Evolutionary conservation across 768 basidiomycete genomes (phyloP), one percentile per base, ranked within the genome.

Genomic region (Leucocoprinus leucothites): DNA sequence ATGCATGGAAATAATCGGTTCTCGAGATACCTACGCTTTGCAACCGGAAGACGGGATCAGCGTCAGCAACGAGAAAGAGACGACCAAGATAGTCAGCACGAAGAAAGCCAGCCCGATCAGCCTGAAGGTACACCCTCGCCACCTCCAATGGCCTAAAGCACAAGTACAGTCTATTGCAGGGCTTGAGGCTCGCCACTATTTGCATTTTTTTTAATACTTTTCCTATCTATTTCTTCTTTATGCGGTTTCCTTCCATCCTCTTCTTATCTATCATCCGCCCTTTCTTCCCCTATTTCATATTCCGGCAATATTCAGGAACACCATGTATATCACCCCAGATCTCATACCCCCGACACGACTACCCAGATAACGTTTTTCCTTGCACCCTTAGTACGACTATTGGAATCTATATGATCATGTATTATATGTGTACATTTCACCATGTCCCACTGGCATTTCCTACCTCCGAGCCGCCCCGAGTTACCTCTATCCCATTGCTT

Each of bases 1-100:
- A 13, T 35, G 41, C 36, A 22, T 36, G 43, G 48, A 34, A 49
- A 21, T 16, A 59, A 57, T 26, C 74, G 82, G 31, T 82, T 85
- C 61, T 84, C 83, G 40, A 74, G 80, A 38, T 84, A 84, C 63
- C 64, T 85, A 48, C 77, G 79, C 19, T 81, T 80, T 62, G 81
- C 80, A 14, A 74, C 71, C 53, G 72, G 72, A 36, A 67, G 69
- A 45, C 69, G 64, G 44, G 60, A 60, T 53, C 64, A 61, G 43
- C 64, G 62, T 48, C 63, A 60, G 38, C 53, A 55, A 21, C 47
- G 28, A 24, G 54, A 48, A 16, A 26, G n/a, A 22, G 46, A 31
- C 1, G 2, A 16, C 7, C 41, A 22, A 14, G 28, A 35, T 36
- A 35, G 18, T 11, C 19, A 47, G n/a, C 24, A 31, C 14, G 11